Conservation (phyloP, 345 rosid species). For the Brassica cretica region DNA sequence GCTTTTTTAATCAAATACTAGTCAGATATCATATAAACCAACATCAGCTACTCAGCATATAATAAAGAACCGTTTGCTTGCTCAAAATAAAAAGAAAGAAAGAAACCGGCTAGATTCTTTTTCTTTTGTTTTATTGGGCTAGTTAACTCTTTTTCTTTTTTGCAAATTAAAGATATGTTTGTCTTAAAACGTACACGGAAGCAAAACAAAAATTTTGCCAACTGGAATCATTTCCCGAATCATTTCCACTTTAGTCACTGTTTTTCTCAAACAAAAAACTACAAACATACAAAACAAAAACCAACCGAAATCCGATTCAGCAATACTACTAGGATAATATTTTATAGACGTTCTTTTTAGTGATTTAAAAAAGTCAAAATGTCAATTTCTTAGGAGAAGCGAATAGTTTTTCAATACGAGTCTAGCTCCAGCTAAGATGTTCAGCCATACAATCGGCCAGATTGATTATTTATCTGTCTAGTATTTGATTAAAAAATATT, state of each 20-base stretch:
- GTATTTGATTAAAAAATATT: conserved; percentile 12
- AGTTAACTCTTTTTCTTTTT: not conserved
- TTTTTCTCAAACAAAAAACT: not conserved
- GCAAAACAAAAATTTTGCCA: not conserved
- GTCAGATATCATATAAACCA: not conserved
- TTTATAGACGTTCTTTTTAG: conserved; percentile 37
- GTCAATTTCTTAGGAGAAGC: conserved; percentile 44
- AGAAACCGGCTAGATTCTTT: not conserved
- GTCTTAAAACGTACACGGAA: not conserved
- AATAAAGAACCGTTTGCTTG: not conserved
- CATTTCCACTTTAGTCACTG: conserved; percentile 14
- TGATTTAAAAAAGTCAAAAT: conserved; percentile 22
- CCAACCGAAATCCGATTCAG: conserved; percentile 5
- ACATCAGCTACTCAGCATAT: not conserved
- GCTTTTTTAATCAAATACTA: too few relatives aligned
- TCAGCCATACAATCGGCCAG: conserved; percentile 41
- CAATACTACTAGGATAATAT: conserved; percentile 22
- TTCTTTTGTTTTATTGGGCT: not conserved
- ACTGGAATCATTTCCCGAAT: not conserved
- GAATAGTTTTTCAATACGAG: conserved; percentile 29
- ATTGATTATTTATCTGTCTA: conserved; percentile 29
- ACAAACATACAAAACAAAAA: conserved; percentile 2
- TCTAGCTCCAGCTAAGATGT: conserved; percentile 45
- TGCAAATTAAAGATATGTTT: not conserved
- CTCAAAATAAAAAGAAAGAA: not conserved